Conservation (phyloP, 2,329 filamentous ascomycete genomes). For the Albifimbria verrucaria region DNA sequence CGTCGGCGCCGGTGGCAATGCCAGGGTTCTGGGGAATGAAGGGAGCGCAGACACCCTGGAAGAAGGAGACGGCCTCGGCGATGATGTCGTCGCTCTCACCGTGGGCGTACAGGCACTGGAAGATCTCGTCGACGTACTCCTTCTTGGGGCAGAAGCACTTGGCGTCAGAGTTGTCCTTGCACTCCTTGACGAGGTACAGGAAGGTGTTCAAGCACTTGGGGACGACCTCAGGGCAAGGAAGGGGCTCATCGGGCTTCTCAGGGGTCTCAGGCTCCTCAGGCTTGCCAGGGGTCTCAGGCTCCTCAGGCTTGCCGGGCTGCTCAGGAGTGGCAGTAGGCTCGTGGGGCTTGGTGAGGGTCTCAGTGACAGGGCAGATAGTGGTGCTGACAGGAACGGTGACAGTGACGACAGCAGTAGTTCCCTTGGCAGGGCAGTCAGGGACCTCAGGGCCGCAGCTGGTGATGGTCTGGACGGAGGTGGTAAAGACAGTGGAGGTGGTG, state of each 20-base stretch:
- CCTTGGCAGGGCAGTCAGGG: conserved; percentile 48
- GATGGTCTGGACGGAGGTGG: conserved; percentile 46
- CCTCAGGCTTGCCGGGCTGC: conserved; percentile 9
- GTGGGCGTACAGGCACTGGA: conserved; percentile 76
- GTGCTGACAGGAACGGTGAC: conserved; percentile 56
- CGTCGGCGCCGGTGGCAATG: conserved; percentile 73
- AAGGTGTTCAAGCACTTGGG: conserved; percentile 92
- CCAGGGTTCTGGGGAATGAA: conserved; percentile 76
- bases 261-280: conserved; percentile 8
- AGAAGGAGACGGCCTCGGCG: conserved; percentile 71
- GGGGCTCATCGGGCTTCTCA: conserved; percentile 31
- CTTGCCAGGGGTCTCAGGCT: conserved; percentile 6
- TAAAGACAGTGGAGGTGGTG: conserved; percentile 48
- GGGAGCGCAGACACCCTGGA: conserved; percentile 85
- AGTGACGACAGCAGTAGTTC: conserved; percentile 45
- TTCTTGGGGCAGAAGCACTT: conserved; percentile 83
- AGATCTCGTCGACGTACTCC: conserved; percentile 75
- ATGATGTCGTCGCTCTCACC: conserved; percentile 64
- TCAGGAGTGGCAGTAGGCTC: conserved; percentile 10
- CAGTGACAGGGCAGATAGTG: conserved; percentile 60
- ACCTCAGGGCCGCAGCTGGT: conserved; percentile 44
- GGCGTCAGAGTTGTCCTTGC: conserved; percentile 78
- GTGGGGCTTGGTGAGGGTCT: conserved; percentile 40
- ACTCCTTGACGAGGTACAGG: conserved; percentile 65
- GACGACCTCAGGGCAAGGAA: conserved; percentile 66